Evolutionary conservation across 257 asterid genomes (phyloP), one percentile per base, ranked within the genome.

Genomic region (Solanum piurae): DNA sequence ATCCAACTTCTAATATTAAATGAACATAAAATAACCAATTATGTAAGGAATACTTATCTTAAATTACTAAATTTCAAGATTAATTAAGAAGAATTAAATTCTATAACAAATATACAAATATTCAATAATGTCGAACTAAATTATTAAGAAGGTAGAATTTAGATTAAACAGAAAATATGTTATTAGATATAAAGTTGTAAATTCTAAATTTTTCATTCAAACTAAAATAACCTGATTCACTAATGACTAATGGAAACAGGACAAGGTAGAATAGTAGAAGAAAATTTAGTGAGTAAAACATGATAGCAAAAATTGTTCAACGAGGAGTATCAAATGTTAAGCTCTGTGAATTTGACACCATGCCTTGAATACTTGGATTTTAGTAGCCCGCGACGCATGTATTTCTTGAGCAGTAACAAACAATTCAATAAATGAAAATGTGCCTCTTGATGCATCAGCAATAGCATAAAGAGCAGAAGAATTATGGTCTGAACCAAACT

Each of bases 361-460:
- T 87, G 33, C 76, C 87, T 29, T 40, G 83, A 89, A 90, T 60
- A 12, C 87, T 77, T 69, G 90, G 91, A 42, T 85, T 85, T 72
- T 87, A 66, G 87, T 87, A 88, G 36, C 87, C 90, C 4, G 60
- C 12, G 4, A 86, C 34, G 3, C 55, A 87, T 23, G 75, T 12
- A 37, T 62, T 23, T 49, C 91, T 85, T 91, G 92, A 83, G 91
- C 87, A 79, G 89, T 86, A 14, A 62, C 89, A 21, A 60, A 21
- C n/a, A 92, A 88, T 83, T 88, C 93, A 6, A 91, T 84, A 82
- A 87, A 91, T 29, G 93, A 90, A 85, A 86, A 92, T 21, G 92
- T 92, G 29, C 93, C 49, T 3, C 49, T 44, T 44, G 52, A 44
- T 44, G 52, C 52, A 12, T 44, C 16, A 44, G 52, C 5, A 52